These are phyloP conservation scores for Rhytidhysteron rufulum DNA, from an alignment of 2,329 filamentous ascomycete genomes.

Conservation along the genomic window DNA sequence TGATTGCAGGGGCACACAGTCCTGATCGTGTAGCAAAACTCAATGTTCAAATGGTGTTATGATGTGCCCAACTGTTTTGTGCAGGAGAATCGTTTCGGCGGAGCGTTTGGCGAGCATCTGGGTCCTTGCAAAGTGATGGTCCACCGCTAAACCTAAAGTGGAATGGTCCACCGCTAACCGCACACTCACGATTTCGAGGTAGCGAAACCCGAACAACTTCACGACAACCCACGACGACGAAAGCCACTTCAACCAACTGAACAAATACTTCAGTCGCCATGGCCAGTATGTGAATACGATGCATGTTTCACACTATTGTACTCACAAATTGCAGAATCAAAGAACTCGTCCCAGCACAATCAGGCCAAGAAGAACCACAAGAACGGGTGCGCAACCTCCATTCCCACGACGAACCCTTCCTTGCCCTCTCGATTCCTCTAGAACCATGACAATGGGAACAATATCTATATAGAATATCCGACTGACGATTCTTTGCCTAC, in stretches of 20 bases:
- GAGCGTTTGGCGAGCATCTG: too few relatives aligned
- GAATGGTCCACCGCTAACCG: constrained; percentile 3
- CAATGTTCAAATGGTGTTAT: too few relatives aligned
- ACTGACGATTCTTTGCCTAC: constrained; percentile 15
- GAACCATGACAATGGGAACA: too few relatives aligned
- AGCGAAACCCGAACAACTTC: not conserved
- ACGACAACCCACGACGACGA: constrained; percentile 6
- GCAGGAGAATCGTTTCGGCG: too few relatives aligned
- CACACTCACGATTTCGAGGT: constrained; percentile 4
- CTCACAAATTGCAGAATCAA: constrained; percentile 68
- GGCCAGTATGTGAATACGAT: constrained; percentile 59
- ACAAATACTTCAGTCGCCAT: constrained; percentile 53
- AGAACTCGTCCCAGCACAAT: constrained; percentile 99
- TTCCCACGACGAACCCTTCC: not conserved
- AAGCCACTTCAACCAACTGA: constrained; percentile 25
- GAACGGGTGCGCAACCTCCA: constrained; percentile 74
- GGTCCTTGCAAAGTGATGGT: too few relatives aligned
- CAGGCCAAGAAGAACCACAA: constrained; percentile 97
- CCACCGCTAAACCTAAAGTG: not conserved
- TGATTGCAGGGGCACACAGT: too few relatives aligned
- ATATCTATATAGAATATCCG: not conserved
- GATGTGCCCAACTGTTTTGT: too few relatives aligned
- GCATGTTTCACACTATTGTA: constrained; percentile 9
- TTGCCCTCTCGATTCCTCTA: not conserved
- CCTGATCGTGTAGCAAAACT: too few relatives aligned